Base-by-base conservation (phyloP, 1,284 basidiomycete genomes). In the Puccinia novopanici region DNA sequence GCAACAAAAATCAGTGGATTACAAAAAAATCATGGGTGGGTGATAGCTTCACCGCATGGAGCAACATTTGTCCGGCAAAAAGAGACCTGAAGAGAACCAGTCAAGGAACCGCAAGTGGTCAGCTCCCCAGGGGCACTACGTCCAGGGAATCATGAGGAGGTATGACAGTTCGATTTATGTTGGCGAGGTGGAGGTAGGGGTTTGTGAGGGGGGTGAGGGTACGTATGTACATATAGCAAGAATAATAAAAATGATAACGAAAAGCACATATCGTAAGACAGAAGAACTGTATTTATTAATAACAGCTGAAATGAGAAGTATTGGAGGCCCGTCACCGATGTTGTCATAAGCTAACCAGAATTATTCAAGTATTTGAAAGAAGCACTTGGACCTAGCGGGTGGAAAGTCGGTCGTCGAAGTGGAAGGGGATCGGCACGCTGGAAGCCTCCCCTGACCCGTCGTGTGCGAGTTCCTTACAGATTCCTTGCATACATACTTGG, bases 151-250 rank as follows among this genome's bases (percentile, higher is more conserved):
- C 6, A 54, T 22, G 15, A 54, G 22, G 52, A 54, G 52, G 17
- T 67, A 48, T 27, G 13, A 48, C 10, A 27, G 42, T 48, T 48
- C 13, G n/a, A 24, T 67, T 67, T 34, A 34, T 34, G 34, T 34
- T 34, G 34, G 42, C 12, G 37, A 67, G n/a, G 42, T 27, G n/a
- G 42, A 22, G 40, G 48, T 67, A 67, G 17, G n/a, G 48, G 12
- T 67, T 22, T 24, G 42, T 67, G 40, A 45, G 63, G 1, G 34
- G 34, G 34, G 34, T 34, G 34, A 4, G 34, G 4, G 63, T 67
- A 67, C 63, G 63, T 67, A 67, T 67, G n/a, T 67, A 67, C 63
- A 67, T 67, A 48, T 48, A 34, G 1, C 63, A 67, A 67, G 63
- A 45, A 67, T 8, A 45, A 45, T 22, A 67, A 63, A 15, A 22